Percentiles rank a stretch among this genome's conserved stretches.
These are phyloP conservation scores for Neofusicoccum parvum DNA, from an alignment of 2,329 filamentous ascomycete genomes.

Conservation along the genomic window DNA sequence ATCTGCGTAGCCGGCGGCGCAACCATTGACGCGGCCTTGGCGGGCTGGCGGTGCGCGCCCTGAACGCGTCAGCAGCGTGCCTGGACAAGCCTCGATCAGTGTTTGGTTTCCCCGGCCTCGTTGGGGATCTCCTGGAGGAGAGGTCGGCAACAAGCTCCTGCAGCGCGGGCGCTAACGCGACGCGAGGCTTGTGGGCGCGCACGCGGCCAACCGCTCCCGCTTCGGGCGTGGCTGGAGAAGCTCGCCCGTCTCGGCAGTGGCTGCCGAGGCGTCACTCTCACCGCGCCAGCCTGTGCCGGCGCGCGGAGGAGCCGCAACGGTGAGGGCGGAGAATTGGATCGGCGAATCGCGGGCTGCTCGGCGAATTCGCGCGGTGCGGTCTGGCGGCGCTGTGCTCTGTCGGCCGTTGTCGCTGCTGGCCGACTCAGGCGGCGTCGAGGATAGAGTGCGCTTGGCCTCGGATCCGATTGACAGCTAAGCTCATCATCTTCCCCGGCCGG, in stretches of 20 bases:
- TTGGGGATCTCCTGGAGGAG: too few relatives aligned
- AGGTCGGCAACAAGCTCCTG: neutral
- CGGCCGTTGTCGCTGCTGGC: neutral
- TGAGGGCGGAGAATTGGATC: neutral
- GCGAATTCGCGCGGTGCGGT: neutral
- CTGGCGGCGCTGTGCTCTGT: neutral
- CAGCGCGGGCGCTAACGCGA: neutral
- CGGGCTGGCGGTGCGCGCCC: neutral
- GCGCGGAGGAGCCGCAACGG: neutral
- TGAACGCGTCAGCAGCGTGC: slow-evolving; percentile 11
- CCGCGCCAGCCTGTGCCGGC: too few relatives aligned
- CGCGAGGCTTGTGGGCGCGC: neutral
- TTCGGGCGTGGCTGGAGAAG: neutral
- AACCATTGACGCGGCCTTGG: slow-evolving; percentile 9
- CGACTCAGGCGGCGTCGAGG: neutral
- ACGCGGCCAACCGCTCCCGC: neutral
- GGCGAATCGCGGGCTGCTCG: neutral
- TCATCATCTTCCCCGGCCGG: neutral
- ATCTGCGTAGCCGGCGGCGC: slow-evolving; percentile 13
- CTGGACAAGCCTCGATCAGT: neutral
- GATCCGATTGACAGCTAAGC: neutral
- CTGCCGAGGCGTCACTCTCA: slow-evolving; percentile 1
- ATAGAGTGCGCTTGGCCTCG: slow-evolving; percentile 1
- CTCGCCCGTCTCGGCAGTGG: neutral
- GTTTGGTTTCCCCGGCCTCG: neutral